phyloP scores from a whole-genome alignment of 768 basidiomycete species.

The Boletus edulis region DNA sequence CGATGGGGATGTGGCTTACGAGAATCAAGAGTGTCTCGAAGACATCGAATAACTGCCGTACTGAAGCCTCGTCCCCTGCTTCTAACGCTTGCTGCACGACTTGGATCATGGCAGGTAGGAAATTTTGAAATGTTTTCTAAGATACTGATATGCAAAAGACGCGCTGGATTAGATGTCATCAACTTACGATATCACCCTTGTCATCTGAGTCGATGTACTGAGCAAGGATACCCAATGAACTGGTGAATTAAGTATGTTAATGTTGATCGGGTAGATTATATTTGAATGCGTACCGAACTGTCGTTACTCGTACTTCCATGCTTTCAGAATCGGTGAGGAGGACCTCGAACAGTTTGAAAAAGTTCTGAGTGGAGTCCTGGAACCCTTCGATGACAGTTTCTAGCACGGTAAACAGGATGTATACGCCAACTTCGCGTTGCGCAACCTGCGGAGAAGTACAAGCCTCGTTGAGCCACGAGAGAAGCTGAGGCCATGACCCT shows the following conservation, averaged over 20 bases:
- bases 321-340: constrained; percentile 83
- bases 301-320: constrained; percentile 85
- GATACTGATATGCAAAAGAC: constrained; percentile 1
- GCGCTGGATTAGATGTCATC: not conserved
- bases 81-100: constrained; percentile 86
- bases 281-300: constrained; percentile 57
- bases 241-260: constrained; percentile 23
- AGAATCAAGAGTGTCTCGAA: constrained; percentile 94
- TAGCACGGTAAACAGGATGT: constrained; percentile 85
- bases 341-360: constrained; percentile 77
- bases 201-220: constrained; percentile 90
- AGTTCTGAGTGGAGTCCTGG: constrained; percentile 65
- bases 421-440: constrained; percentile 91
- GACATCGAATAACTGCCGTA: constrained; percentile 91
- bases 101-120: constrained; percentile 84
- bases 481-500: constrained; percentile 80
- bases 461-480: constrained; percentile 83
- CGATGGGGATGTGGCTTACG: constrained; percentile 39
- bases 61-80: constrained; percentile 71
- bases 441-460: constrained; percentile 63
- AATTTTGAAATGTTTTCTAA: constrained; percentile 82
- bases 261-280: not conserved
- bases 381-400: constrained; percentile 92
- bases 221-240: constrained; percentile 88
- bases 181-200: constrained; percentile 78